Conservation (phyloP, 2,329 filamentous ascomycete species). For the Chaetomium globosum region DNA sequence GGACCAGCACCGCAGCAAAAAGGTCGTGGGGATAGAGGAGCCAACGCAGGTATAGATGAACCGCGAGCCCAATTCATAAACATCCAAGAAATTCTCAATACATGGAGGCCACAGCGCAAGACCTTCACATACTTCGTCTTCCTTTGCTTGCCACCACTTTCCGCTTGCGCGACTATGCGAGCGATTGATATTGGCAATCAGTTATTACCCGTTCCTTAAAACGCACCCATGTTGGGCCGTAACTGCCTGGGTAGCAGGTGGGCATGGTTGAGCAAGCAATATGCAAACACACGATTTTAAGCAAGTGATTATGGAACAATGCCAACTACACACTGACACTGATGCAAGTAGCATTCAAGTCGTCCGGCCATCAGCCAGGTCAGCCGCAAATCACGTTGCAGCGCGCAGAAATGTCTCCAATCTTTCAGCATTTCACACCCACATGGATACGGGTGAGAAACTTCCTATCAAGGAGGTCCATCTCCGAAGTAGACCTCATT, state of each 20-base stretch:
- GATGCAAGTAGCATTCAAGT: neutral
- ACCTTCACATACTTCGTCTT: neutral
- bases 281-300: neutral
- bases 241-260: neutral
- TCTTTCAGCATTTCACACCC: conserved; percentile 63
- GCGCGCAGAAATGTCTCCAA: conserved; percentile 55
- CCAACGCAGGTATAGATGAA: neutral
- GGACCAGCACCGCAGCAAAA: conserved; percentile 55
- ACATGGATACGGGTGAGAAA: conserved; percentile 53
- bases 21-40: conserved; percentile 19
- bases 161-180: neutral
- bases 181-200: too few species aligned
- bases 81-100: neutral
- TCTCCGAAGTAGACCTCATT: conserved; percentile 60
- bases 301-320: neutral
- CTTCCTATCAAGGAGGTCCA: conserved; percentile 65
- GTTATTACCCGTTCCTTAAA: too few species aligned
- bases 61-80: too few species aligned
- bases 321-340: neutral
- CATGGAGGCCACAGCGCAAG: neutral
- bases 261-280: neutral
- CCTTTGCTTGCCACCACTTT: neutral
- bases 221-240: too few species aligned
- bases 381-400: neutral
- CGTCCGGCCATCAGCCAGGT: neutral